These are phyloP conservation scores for Penicillium manginii DNA, from an alignment of 495 filamentous ascomycete genomes.

Conservation along the genomic window DNA sequence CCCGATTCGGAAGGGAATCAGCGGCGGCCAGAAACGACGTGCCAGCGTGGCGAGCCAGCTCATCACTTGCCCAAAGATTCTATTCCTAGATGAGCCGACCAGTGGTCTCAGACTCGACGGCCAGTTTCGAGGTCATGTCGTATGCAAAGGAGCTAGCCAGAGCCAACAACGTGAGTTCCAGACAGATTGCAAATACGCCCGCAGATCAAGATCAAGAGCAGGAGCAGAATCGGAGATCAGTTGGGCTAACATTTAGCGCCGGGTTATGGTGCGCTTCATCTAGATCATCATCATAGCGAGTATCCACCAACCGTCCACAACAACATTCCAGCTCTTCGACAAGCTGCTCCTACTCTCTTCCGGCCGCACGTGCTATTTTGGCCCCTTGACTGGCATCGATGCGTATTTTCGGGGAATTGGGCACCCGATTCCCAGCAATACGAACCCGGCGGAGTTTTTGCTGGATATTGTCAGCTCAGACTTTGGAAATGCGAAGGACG, in stretches of 20 bases:
- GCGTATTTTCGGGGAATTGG: constrained; percentile 63
- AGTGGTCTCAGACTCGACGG: constrained; percentile 73
- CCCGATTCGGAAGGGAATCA: constrained; percentile 76
- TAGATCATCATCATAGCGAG: constrained; percentile 73
- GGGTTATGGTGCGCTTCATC: background rate
- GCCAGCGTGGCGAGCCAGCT: constrained; percentile 79
- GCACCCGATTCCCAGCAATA: constrained; percentile 62
- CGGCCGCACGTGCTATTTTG: constrained; percentile 72
- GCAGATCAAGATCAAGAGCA: background rate
- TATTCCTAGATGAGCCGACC: constrained; percentile 84
- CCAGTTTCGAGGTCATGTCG: constrained; percentile 68
- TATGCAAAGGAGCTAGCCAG: constrained; percentile 65
- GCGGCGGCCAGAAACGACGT: constrained; percentile 78
- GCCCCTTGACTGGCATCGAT: constrained; percentile 53
- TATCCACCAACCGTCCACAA: constrained; percentile 81
- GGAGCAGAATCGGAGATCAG: no score
- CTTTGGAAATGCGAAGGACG: constrained; percentile 55
- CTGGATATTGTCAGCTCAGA: constrained; percentile 78
- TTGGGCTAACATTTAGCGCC: no score
- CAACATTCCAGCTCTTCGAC: constrained; percentile 78
- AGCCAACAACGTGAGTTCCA: constrained; percentile 60
- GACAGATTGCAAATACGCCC: background rate
- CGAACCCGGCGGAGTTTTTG: constrained; percentile 78
- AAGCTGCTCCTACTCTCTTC: constrained; percentile 73
- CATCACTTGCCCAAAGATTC: constrained; percentile 74